Conservation (phyloP, 83 land plant genomes). For the Larix sibirica region DNA sequence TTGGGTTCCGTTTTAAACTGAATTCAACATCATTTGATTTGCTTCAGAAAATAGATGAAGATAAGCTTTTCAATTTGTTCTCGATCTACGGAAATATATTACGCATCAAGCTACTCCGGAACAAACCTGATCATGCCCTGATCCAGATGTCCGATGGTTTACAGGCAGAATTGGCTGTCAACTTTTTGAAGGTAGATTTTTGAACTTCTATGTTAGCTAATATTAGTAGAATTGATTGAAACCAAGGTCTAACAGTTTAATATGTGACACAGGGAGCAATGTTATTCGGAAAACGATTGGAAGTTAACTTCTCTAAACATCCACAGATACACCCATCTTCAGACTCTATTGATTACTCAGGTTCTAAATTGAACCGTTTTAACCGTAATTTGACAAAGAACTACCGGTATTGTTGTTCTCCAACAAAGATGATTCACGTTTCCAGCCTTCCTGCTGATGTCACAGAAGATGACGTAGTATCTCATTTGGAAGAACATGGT, state of each 20-base stretch:
- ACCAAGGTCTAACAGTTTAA: background rate
- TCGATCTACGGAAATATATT: conserved; percentile 57
- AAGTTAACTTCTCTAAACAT: conserved; percentile 54
- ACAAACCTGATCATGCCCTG: conserved; percentile 60
- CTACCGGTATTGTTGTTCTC: conserved; percentile 55
- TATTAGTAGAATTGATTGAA: background rate
- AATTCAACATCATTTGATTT: background rate
- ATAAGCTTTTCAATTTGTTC: conserved; percentile 52
- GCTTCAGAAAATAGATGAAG: conserved; percentile 55
- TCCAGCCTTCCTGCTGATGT: conserved; percentile 52
- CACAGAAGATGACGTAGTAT: conserved; percentile 37
- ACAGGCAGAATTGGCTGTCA: conserved; percentile 55
- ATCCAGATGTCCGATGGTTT: conserved; percentile 65
- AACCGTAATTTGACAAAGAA: conserved; percentile 54
- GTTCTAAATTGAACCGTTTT: conserved; percentile 49
- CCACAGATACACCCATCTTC: conserved; percentile 54
- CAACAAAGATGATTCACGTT: conserved; percentile 59
- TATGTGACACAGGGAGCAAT: conserved; percentile 35
- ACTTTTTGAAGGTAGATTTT: conserved; percentile 34
- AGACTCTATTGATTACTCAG: conserved; percentile 51
- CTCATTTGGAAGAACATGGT: conserved; percentile 45
- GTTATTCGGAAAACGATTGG: conserved; percentile 55
- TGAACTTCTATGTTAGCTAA: background rate
- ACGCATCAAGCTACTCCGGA: conserved; percentile 49
- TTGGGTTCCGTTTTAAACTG: background rate